A percentile compares a stretch with the other conserved stretches of the same genome.
These are phyloP conservation scores for Adansonia rubrostipa DNA, from an alignment of 441 rosid species.

Conservation along the genomic window DNA sequence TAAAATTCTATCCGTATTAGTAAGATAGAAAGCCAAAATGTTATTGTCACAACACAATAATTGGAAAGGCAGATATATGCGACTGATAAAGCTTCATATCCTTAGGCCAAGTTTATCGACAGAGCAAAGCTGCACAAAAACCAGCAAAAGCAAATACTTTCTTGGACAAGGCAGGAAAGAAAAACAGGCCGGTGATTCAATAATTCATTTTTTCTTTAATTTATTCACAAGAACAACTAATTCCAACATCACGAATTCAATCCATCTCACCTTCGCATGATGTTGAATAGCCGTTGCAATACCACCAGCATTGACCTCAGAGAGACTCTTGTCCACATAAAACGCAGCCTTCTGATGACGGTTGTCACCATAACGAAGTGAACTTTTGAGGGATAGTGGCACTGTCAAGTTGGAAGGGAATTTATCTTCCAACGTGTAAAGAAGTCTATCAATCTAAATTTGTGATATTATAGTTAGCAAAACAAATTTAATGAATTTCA, in stretches of 20 bases:
- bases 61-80: neutral
- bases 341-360: slow-evolving; percentile 92
- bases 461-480: slow-evolving; percentile 6
- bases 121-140: no score
- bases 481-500: slow-evolving; percentile 2
- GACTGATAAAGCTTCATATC: neutral
- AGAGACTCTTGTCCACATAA: slow-evolving; percentile 79
- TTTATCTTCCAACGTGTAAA: slow-evolving; percentile 59
- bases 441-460: slow-evolving; percentile 26
- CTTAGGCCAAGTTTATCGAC: no score
- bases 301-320: slow-evolving; percentile 90
- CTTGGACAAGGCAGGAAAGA: neutral
- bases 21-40: neutral
- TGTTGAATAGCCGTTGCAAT: slow-evolving; percentile 92
- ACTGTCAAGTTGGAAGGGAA: slow-evolving; percentile 80
- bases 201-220: neutral
- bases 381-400: slow-evolving; percentile 64
- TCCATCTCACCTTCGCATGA: slow-evolving; percentile 81
- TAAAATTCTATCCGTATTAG: neutral
- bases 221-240: neutral
- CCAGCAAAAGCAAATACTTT: neutral
- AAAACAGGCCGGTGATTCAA: neutral
- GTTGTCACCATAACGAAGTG: slow-evolving; percentile 93
- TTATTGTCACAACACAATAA: neutral
- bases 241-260: neutral